Evolutionary conservation across 108 stramenopile genomes (phyloP), one percentile per base, ranked within the genome.

Genomic region (Nitzschia inconspicua): DNA sequence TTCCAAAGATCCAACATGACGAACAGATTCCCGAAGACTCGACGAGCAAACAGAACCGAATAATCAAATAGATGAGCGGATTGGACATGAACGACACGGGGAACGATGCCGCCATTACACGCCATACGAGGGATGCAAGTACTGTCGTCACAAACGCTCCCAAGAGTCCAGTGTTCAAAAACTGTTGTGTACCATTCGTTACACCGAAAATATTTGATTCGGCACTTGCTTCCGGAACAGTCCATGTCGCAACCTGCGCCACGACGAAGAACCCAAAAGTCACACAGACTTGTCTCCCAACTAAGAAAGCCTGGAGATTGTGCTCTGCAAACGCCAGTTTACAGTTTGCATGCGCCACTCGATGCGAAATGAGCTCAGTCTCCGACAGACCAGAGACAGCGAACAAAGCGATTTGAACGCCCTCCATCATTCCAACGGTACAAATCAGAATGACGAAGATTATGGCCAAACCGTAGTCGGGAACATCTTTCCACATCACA

Each of bases 391-490:
- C 87, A 60, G 77, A 72, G 32, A 83, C 79, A 27, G 86, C 74
- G 48, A 87, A 91, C 57, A 83, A 72, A 50, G 89, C 89, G 71
- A 90, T 86, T 50, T 90, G 89, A 80, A 86, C 86, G 44, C 79
- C 89, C 71, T 90, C 89, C 31, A 91, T 54, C 67, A 83, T 76
- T 72, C 89, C 89, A 36, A 86, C 83, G 35, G 85, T 35, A 36
- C 55, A 48, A 75, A 83, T 76, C 53, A 91, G 72, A 53, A 87
- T 53, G 49, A 87, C 69, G 63, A 91, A 80, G 23, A 91, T 44
- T 54, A 85, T 37, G 34, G 85, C 63, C 4, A 82, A 44, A 56
- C 60, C 66, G 7, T 16, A 16, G 18, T 42, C 34, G 13, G 86
- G 82, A 36, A 82, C 72, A 39, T 78, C 78, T 4, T 52, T 53